Conservation (phyloP, 495 filamentous ascomycete genomes). For the Pseudevernia furfuracea region DNA sequence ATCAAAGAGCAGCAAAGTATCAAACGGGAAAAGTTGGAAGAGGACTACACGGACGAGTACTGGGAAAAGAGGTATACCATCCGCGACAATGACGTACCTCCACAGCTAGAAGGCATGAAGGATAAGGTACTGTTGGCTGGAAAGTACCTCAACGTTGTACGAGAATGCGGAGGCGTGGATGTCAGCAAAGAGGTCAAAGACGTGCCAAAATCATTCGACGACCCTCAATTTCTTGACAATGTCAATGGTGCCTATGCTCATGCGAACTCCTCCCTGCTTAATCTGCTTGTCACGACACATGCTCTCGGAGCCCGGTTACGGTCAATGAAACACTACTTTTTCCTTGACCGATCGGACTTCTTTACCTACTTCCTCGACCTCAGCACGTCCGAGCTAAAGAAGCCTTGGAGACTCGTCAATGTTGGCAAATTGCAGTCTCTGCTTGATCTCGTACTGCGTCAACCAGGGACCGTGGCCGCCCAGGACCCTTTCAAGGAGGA, state of each 20-base stretch:
- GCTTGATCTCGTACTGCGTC: slow-evolving; percentile 86
- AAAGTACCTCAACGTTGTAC: slow-evolving; percentile 95
- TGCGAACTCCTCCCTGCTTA: slow-evolving; percentile 88
- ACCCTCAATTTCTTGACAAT: slow-evolving; percentile 83
- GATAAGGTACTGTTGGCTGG: slow-evolving; percentile 92
- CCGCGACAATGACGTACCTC: slow-evolving; percentile 80
- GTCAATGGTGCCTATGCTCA: slow-evolving; percentile 91
- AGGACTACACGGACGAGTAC: slow-evolving; percentile 98
- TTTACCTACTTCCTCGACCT: slow-evolving; percentile 97
- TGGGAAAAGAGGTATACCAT: slow-evolving; percentile 98
- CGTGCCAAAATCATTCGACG: slow-evolving; percentile 86
- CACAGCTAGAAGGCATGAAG: slow-evolving; percentile 83
- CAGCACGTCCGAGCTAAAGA: slow-evolving; percentile 74
- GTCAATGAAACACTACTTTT: slow-evolving; percentile 97
- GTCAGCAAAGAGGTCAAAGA: slow-evolving; percentile 82
- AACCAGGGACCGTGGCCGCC: slow-evolving; percentile 88
- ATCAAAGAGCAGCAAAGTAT: slow-evolving; percentile 96
- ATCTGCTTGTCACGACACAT: slow-evolving; percentile 86
- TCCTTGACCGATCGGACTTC: slow-evolving; percentile 94
- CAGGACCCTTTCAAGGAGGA: slow-evolving; percentile 97
- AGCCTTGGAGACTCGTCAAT: slow-evolving; percentile 81
- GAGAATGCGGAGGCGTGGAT: slow-evolving; percentile 94
- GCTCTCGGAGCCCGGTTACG: slow-evolving; percentile 75
- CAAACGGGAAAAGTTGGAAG: slow-evolving; percentile 76
- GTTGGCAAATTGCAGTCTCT: slow-evolving; percentile 87